Evolutionary conservation across 2,329 filamentous ascomycete genomes (phyloP), one percentile per base, ranked within the genome.

Genomic region (Pseudocercospora crystallina): DNA sequence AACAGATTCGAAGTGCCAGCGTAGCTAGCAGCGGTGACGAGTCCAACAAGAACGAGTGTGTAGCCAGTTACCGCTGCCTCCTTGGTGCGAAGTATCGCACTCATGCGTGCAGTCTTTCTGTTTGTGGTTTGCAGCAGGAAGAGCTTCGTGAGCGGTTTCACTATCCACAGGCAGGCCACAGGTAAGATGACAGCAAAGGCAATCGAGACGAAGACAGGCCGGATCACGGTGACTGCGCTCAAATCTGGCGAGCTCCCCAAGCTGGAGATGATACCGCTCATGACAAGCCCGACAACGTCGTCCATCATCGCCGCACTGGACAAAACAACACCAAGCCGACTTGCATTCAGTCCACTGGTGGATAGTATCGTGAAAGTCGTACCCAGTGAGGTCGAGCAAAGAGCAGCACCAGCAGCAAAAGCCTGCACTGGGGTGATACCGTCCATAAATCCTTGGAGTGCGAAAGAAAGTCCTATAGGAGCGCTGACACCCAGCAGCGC

Each of bases 231-330:
- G 5, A 70, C 59, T 5, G 69, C 68, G 36, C 58, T 68, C 54
- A 79, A 67, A 2, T 54, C 46, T 8, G 59, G 61, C 38, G 54
- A 59, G 39, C 65, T 47, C 68, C 85, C 78, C 0, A 92, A 72
- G 40, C 83, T 84, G 0, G 85, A 80, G 15, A 94, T 85, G 39
- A 92, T 79, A 58, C 89, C 82, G 0, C 90, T 85, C 81, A 92
- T 86, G 7, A 91, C 81, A 8, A 92, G 71, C 0, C 87, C 87
- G 1, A 88, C 79, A 0, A 92, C 84, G 69, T 94, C 88, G 64
- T 94, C 89, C 71, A 94, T 81, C 81, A 94, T 88, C 0, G 88
- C 89, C 1, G 87, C 87, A 51, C 81, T 84, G 2, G 81, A 81
- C 0, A 90, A 75, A 0, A 94, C 80, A 8, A 70, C 82, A 49